Percentiles rank a stretch among this genome's conserved stretches.
Conservation (phyloP, 441 rosid species). For the Aleurites moluccanus region DNA sequence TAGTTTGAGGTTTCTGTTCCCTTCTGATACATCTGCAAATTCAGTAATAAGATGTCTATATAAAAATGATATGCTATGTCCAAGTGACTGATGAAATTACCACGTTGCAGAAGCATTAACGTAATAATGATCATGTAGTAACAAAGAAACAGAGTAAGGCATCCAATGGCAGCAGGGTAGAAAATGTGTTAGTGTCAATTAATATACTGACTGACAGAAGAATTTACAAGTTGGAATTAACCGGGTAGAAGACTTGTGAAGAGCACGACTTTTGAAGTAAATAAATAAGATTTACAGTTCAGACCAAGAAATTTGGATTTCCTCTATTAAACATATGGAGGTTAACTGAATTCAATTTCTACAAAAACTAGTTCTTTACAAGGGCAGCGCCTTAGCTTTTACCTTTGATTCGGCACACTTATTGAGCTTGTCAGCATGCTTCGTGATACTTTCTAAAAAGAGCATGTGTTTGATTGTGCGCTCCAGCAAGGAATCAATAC, state of each 20-base stretch:
- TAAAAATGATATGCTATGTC: not conserved
- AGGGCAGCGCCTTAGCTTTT: constrained; percentile 18
- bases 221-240: constrained; percentile 13
- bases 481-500: constrained; percentile 95
- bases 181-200: not conserved
- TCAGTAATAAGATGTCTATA: constrained; percentile 21
- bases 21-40: constrained; percentile 64
- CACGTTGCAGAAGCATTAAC: not conserved
- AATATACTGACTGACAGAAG: not conserved
- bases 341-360: constrained; percentile 14
- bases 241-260: not conserved
- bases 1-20: constrained; percentile 44
- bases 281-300: not conserved
- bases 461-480: constrained; percentile 94
- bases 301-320: constrained; percentile 9
- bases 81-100: not conserved
- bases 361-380: constrained; percentile 10
- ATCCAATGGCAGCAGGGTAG: not conserved
- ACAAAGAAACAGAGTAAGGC: not conserved
- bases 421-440: constrained; percentile 85
- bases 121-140: not conserved
- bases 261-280: not conserved
- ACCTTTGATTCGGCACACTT: constrained; percentile 73
- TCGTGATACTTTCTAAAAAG: constrained; percentile 74
- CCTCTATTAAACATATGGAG: constrained; percentile 8